A percentile compares a stretch with the other conserved stretches of the same genome.
phyloP scores from a whole-genome alignment of 805 yeast genomes.

The Candida golubevii region DNA sequence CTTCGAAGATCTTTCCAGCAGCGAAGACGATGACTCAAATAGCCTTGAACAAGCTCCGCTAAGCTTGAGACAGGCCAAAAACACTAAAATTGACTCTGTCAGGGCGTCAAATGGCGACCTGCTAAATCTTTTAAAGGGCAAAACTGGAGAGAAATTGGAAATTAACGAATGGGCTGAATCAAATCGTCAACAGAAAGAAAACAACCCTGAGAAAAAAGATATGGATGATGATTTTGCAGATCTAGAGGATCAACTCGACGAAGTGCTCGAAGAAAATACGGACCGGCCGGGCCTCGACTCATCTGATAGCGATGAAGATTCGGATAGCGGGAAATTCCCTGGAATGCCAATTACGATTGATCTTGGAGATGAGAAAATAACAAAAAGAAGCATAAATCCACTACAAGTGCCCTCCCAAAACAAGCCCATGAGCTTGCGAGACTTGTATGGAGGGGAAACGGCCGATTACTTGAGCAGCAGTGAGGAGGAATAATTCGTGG shows the following conservation, averaged over 20 bases:
- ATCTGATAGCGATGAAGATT: slow-evolving; percentile 24
- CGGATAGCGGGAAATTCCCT: slow-evolving; percentile 20
- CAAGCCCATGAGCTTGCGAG: slow-evolving; percentile 40
- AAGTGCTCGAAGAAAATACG: slow-evolving; percentile 31
- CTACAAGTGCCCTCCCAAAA: slow-evolving; percentile 3
- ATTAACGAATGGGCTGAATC: not conserved
- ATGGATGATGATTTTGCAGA: slow-evolving; percentile 40
- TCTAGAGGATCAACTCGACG: slow-evolving; percentile 39
- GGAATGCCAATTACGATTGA: slow-evolving; percentile 25
- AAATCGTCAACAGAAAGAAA: not conserved
- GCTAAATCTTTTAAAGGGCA: not conserved
- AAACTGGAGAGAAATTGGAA: not conserved
- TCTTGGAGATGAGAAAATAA: slow-evolving; percentile 20
- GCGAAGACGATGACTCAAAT: slow-evolving; percentile 6
- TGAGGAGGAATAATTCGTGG: slow-evolving; percentile 25
- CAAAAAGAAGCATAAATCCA: slow-evolving; percentile 1
- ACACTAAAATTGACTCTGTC: not conserved
- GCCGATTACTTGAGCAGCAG: slow-evolving; percentile 28
- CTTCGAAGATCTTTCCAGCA: slow-evolving; percentile 31
- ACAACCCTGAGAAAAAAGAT: slow-evolving; percentile 9
- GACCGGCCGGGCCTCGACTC: not conserved
- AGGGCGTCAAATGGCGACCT: not conserved
- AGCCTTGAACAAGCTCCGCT: not conserved
- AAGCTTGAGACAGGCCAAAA: not conserved
- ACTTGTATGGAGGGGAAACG: slow-evolving; percentile 27